These are phyloP conservation scores for Colletotrichum ledebouriae DNA, from an alignment of 2,329 filamentous ascomycete species.

Conservation along the genomic window DNA sequence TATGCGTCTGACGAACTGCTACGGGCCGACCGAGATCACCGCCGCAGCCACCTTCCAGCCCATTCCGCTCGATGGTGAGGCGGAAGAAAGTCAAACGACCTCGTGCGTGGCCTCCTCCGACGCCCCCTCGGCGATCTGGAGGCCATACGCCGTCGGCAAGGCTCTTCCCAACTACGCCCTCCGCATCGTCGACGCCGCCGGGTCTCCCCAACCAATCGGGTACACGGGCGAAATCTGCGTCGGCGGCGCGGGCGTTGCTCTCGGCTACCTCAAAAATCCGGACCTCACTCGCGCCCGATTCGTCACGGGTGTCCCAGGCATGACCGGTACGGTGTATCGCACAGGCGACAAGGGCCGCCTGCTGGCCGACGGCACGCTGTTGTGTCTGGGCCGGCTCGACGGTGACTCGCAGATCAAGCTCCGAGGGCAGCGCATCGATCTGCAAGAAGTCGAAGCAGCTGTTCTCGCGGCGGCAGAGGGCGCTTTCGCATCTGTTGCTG, in stretches of 20 bases:
- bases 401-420: constrained; percentile 62
- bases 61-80: too few species aligned
- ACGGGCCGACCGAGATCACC: constrained; percentile 50
- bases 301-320: neutral
- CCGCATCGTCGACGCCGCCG: constrained; percentile 56
- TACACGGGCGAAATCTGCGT: constrained; percentile 52
- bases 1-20: constrained; percentile 45
- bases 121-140: too few species aligned
- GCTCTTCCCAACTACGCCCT: constrained; percentile 51
- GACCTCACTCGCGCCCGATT: constrained; percentile 42
- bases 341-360: constrained; percentile 10
- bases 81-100: too few species aligned
- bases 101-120: too few species aligned
- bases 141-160: constrained; percentile 34
- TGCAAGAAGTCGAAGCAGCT: constrained; percentile 54
- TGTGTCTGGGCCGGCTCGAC: constrained; percentile 53
- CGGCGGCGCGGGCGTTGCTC: constrained; percentile 56
- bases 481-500: neutral
- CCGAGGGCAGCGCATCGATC: constrained; percentile 59
- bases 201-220: constrained; percentile 54
- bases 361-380: neutral
- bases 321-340: too few species aligned
- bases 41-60: constrained; percentile 1
- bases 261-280: constrained; percentile 55
- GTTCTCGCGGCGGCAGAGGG: constrained; percentile 40